Evolutionary conservation across 192 early-diverging fungal species (phyloP), one percentile per base, ranked within the genome.

Genomic region (Coemansia sp.): DNA sequence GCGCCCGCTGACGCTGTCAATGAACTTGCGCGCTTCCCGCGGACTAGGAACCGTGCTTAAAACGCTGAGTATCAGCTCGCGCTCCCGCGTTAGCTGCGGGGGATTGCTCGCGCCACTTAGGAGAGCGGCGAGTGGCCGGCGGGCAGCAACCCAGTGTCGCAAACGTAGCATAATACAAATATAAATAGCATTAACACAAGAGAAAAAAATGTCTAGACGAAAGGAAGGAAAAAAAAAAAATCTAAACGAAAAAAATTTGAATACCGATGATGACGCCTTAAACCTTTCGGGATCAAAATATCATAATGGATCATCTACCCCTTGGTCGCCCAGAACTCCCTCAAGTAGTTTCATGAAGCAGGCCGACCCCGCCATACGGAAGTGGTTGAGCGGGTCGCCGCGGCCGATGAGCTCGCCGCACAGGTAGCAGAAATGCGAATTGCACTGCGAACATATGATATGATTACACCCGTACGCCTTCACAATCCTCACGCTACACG

Each of bases 41-140:
- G 70, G 82, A 48, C 82, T 84, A 2, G 82, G 82, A 9, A 79
- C 73, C 2, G 77, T 72, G 72, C 78, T 79, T 0, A 84, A 66
- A 17, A 84, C 82, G 56, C 57, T 79, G 42, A 84, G 68, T 34
- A 84, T 84, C 54, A 84, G 71, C 34, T 84, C 82, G 9, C 82
- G 76, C 59, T 75, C 67, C 53, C 77, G 74, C 10, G 29, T 10
- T 36, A 19, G 17, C 13, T 48, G 46, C 19, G 8, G n/a, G 19
- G 17, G 11, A 14, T 13, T 19, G 27, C 3, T 59, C 60, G 17
- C 17, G 16, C 6, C n/a, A 35, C 24, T 46, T 24, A 59, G 17
- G 4, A 36, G 9, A 3, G 36, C 35, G 0, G 56, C 9, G 16
- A 33, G 35, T n/a, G 56, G 31, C 33, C 56, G 56, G 56, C 56